Evolutionary conservation across 495 filamentous ascomycete species (phyloP).

Genomic region (Podospora pseudocomata): DNA sequence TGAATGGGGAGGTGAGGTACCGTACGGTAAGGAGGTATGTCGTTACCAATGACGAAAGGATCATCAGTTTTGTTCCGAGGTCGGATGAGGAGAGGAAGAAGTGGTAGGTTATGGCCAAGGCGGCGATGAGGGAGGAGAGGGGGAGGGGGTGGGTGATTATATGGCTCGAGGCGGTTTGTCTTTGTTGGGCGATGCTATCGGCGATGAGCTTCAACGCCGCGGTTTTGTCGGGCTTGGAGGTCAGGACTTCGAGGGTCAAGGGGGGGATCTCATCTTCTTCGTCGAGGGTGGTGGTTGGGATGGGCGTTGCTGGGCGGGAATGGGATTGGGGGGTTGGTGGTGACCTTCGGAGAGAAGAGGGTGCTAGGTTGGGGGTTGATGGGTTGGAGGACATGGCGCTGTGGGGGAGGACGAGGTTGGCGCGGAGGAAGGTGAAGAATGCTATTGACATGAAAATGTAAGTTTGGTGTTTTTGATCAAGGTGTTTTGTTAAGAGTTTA

Average conservation of each 20-base stretch:
- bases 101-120: constrained; percentile 34
- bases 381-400: constrained; percentile 41
- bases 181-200: constrained; percentile 47
- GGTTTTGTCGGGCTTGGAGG: constrained; percentile 35
- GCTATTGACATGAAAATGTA: constrained; percentile 33
- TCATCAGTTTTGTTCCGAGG: constrained; percentile 34
- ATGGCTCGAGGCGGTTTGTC: constrained; percentile 37
- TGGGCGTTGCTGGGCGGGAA: constrained; percentile 19
- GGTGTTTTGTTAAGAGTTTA: constrained; percentile 9
- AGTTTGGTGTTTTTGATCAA: background rate
- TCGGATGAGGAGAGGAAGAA: constrained; percentile 33
- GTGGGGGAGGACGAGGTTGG: constrained; percentile 52
- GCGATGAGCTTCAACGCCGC: constrained; percentile 43
- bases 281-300: constrained; percentile 17
- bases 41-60: constrained; percentile 36
- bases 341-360: constrained; percentile 18
- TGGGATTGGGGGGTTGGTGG: constrained; percentile 24
- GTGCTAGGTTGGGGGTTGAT: constrained; percentile 41
- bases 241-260: constrained; percentile 37
- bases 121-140: constrained; percentile 29
- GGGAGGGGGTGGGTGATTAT: constrained; percentile 42
- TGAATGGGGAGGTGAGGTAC: constrained; percentile 40
- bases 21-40: constrained; percentile 42
- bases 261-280: constrained; percentile 40
- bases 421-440: constrained; percentile 55